Percentiles rank a stretch among this genome's conserved stretches.
These are phyloP conservation scores for Suillus alpinus DNA, from an alignment of 768 basidiomycete genomes.

Conservation along the genomic window DNA sequence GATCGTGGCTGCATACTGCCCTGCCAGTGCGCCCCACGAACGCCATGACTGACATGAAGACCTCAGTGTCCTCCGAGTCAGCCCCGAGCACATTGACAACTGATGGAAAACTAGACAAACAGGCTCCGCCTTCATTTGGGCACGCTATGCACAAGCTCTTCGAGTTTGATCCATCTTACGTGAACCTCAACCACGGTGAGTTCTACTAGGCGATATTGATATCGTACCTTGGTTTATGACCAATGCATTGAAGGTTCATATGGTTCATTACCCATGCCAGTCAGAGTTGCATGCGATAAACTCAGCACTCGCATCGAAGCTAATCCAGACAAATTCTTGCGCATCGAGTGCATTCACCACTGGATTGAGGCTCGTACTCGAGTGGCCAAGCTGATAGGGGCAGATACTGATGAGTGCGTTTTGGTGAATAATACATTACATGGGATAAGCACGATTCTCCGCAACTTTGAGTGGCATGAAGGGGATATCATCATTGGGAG, in stretches of 20 bases:
- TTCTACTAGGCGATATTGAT: not conserved
- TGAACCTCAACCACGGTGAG: conserved; percentile 66
- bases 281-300: conserved; percentile 43
- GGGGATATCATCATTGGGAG: conserved; percentile 66
- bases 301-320: conserved; percentile 43
- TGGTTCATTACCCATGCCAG: conserved; percentile 54
- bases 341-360: conserved; percentile 32
- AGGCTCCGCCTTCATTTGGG: conserved; percentile 48
- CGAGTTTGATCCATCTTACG: conserved; percentile 38
- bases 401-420: conserved; percentile 56
- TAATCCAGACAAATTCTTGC: conserved; percentile 57
- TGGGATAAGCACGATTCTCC: conserved; percentile 58
- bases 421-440: conserved; percentile 34
- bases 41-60: not conserved
- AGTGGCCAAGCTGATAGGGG: conserved; percentile 49
- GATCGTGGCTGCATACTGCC: not conserved
- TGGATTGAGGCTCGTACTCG: conserved; percentile 40
- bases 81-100: not conserved
- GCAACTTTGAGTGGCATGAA: conserved; percentile 64
- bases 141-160: conserved; percentile 39
- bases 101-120: conserved; percentile 19
- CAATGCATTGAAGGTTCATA: conserved; percentile 47
- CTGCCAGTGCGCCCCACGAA: not conserved
- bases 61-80: not conserved
- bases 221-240: not conserved